phyloP scores from a whole-genome alignment of 805 yeast genomes.

The Ogataea siamensis region DNA sequence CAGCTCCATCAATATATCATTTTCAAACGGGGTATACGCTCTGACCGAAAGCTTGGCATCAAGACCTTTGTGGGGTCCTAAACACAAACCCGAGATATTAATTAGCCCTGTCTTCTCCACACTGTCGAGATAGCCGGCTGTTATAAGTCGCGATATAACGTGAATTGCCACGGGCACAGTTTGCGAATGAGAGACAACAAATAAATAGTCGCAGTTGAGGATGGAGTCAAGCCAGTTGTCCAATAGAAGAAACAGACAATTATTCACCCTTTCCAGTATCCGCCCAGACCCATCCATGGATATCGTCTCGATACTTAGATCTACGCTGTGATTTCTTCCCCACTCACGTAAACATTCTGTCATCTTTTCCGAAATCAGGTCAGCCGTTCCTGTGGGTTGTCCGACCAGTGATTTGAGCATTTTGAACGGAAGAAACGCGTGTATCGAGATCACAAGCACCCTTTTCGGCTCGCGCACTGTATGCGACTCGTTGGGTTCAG shows the following conservation, averaged over 20 bases:
- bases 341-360: conserved; percentile 68
- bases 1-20: conserved; percentile 78
- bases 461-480: conserved; percentile 41
- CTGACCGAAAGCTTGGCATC: conserved; percentile 80
- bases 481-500: conserved; percentile 9
- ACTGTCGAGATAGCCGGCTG: conserved; percentile 59
- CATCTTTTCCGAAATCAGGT: conserved; percentile 77
- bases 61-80: conserved; percentile 87
- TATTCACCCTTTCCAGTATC: conserved; percentile 76
- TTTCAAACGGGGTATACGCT: conserved; percentile 83
- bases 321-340: conserved; percentile 42
- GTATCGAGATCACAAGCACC: conserved; percentile 86
- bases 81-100: conserved; percentile 88
- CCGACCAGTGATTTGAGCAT: conserved; percentile 83
- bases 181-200: conserved; percentile 88
- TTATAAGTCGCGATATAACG: conserved; percentile 41
- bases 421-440: conserved; percentile 89
- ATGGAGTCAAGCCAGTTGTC: conserved; percentile 64
- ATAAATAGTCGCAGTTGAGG: conserved; percentile 66
- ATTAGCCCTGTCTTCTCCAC: conserved; percentile 64
- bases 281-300: conserved; percentile 93
- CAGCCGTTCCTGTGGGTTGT: conserved; percentile 89
- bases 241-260: conserved; percentile 65
- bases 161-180: conserved; percentile 89
- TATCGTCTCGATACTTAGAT: conserved; percentile 67